phyloP scores from a whole-genome alignment of 805 yeast species.

The Pichia deserticola region DNA sequence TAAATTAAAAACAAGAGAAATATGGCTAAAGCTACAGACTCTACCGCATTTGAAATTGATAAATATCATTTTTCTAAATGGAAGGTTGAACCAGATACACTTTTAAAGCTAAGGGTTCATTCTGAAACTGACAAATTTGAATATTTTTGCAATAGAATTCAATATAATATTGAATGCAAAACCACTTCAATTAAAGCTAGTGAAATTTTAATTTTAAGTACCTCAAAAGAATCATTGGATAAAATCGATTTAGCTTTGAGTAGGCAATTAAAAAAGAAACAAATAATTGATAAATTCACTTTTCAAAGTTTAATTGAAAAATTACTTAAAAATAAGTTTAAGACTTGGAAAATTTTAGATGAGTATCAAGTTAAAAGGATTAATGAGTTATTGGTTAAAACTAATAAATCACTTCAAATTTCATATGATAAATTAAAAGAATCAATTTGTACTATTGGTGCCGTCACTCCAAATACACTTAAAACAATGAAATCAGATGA shows the following conservation, averaged over 20 bases:
- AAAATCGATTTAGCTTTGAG: background rate
- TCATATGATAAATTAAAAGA: constrained; percentile 1
- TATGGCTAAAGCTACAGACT: background rate
- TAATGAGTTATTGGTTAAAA: background rate
- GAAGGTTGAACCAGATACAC: background rate
- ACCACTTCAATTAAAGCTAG: background rate
- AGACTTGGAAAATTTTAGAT: constrained; percentile 1
- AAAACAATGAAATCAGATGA: background rate
- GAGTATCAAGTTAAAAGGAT: background rate
- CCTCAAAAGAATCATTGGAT: background rate
- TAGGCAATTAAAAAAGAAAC: background rate
- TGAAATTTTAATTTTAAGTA: background rate
- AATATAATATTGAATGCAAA: background rate
- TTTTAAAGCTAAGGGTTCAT: background rate
- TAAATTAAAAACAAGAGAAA: too few relatives aligned
- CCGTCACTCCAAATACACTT: background rate
- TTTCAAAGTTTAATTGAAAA: background rate
- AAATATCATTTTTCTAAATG: background rate
- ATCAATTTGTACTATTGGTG: constrained; percentile 3
- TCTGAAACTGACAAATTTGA: background rate
- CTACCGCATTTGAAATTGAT: background rate
- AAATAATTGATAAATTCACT: background rate
- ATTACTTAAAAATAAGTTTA: background rate
- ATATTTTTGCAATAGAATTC: constrained; percentile 1
- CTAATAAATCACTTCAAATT: background rate